Evolutionary conservation across 2,329 filamentous ascomycete species (phyloP), one percentile per base, ranked within the genome.

Genomic region (Sclerotinia subarctica): DNA sequence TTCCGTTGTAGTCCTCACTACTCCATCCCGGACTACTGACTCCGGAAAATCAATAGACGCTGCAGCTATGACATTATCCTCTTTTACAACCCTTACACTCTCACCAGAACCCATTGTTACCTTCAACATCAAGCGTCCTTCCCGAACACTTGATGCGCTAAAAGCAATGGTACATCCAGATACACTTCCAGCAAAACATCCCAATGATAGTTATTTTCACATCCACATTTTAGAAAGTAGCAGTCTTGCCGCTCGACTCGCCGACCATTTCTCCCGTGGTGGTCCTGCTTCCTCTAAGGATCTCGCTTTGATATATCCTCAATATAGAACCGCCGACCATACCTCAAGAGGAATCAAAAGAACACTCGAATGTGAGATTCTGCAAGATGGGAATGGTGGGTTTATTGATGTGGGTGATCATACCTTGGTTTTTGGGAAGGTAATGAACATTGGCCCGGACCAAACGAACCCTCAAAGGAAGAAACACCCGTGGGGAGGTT

Each of bases 51-150:
- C 26, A 65, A 24, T 19, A 44, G 67, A 13, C 69, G 64, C 49
- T 65, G 73, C 46, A 38, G 75, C 74, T 8, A 77, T 77, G 72
- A 75, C 76, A 11, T 53, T 78, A n/a, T 78, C 77, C 6, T 78
- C 77, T 5, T 76, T 78, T 64, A 76, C 72, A 1, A 75, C 75
- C 10, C 65, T 77, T 3, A 73, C 75, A 2, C 69, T 78, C 11
- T 69, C 69, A n/a, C 75, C 75, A 6, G 49, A 68, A 10, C 76
- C 77, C 7, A 73, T 76, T 13, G 66, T 77, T n/a, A 74, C 75
- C 21, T 77, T 78, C 68, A 78, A 78, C 47, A 75, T 78, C 57
- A 69, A 72, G 26, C 67, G 60, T n/a, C 76, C 76, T 10, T 77
- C 75, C 0, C 64, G 68, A 10, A 78, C 76, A 5, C 66, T 76